Percentiles rank a stretch among this genome's conserved stretches.
Conservation (phyloP, 2,329 filamentous ascomycete genomes). For the Macrophomina tecta region DNA sequence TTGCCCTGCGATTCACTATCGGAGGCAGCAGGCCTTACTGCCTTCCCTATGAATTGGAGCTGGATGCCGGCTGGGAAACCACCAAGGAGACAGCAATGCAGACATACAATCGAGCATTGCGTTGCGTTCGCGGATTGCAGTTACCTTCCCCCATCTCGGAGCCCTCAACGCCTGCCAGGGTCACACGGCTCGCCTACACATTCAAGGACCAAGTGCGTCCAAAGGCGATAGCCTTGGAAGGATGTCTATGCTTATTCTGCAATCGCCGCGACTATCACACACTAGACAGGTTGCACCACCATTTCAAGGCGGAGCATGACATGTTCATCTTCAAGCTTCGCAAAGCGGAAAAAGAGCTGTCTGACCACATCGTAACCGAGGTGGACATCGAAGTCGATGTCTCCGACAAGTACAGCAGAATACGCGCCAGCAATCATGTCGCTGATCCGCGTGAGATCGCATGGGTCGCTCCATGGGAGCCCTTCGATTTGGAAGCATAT, state of each 20-base stretch:
- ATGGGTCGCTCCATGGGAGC: constrained; percentile 41
- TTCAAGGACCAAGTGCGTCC: constrained; percentile 31
- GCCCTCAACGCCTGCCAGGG: background rate
- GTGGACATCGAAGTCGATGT: constrained; percentile 33
- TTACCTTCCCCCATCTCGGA: constrained; percentile 21
- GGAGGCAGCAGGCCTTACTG: constrained; percentile 26
- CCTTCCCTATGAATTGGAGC: constrained; percentile 35
- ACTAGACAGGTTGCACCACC: constrained; percentile 41
- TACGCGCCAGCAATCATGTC: constrained; percentile 36
- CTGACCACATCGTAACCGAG: constrained; percentile 28
- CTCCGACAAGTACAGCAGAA: constrained; percentile 33
- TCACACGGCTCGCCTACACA: constrained; percentile 19
- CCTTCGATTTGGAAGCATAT: constrained; percentile 45
- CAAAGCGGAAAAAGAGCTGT: constrained; percentile 6
- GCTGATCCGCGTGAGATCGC: constrained; percentile 38
- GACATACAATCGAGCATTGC: constrained; percentile 37
- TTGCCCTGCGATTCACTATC: background rate
- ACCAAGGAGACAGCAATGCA: constrained; percentile 31
- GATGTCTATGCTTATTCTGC: constrained; percentile 35
- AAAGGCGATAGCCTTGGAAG: constrained; percentile 23
- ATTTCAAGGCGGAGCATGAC: constrained; percentile 44
- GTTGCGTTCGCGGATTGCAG: constrained; percentile 16
- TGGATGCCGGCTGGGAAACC: constrained; percentile 36
- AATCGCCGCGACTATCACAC: constrained; percentile 23
- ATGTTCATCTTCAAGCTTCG: constrained; percentile 38